Conservation (phyloP, 768 basidiomycete genomes). For the Psilocybe tampanensis region DNA sequence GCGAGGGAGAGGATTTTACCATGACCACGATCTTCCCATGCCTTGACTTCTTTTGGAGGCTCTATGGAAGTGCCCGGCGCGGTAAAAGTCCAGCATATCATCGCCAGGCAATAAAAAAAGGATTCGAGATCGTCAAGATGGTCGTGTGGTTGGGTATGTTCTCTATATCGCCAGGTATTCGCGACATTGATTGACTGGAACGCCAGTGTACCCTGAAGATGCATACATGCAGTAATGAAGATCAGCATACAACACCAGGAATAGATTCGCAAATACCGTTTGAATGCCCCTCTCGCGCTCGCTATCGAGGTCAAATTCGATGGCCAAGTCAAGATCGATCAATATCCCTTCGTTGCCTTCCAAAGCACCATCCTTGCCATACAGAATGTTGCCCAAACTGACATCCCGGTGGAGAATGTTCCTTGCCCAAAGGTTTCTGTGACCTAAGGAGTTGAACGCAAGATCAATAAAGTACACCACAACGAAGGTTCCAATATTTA, state of each 20-base stretch:
- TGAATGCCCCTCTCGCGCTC: too few species aligned
- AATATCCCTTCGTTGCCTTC: too few species aligned
- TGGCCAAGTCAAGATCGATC: too few species aligned
- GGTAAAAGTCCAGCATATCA: slow-evolving; percentile 6
- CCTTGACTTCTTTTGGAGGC: background rate
- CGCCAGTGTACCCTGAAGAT: slow-evolving; percentile 9
- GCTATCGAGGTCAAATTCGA: too few species aligned
- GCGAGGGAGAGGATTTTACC: too few species aligned
- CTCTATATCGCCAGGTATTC: background rate
- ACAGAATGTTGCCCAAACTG: too few species aligned
- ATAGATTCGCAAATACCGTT: background rate
- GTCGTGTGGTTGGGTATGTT: slow-evolving; percentile 7
- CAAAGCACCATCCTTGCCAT: too few species aligned
- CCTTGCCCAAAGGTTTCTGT: too few species aligned
- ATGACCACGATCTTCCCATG: background rate
- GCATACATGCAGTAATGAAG: background rate
- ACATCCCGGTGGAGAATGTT: too few species aligned
- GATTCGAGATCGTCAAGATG: slow-evolving; percentile 16
- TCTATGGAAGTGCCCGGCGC: background rate
- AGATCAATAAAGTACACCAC: too few species aligned
- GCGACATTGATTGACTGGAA: slow-evolving; percentile 14
- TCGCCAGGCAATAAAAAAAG: slow-evolving; percentile 10
- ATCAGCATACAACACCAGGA: background rate
- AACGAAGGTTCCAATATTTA: too few species aligned
- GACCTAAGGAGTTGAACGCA: too few species aligned